These are phyloP conservation scores for Penicillium canescens DNA, from an alignment of 495 filamentous ascomycete species.

Conservation along the genomic window DNA sequence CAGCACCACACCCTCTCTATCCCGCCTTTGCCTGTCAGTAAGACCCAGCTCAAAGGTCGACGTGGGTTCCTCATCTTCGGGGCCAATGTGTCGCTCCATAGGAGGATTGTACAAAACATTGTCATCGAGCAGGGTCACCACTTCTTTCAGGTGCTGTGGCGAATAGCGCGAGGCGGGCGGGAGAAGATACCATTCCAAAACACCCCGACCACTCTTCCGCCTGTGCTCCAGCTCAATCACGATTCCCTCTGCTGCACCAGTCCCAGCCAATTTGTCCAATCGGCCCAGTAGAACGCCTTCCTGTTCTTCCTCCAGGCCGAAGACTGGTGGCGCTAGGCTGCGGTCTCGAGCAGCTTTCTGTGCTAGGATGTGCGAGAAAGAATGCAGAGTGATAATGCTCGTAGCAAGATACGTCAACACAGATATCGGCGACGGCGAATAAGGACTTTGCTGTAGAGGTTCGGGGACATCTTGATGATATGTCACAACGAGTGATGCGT, in stretches of 20 bases:
- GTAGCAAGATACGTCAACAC: conserved; percentile 66
- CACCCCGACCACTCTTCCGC: conserved; percentile 73
- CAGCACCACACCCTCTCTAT: conserved; percentile 83
- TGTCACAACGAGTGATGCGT: conserved; percentile 44
- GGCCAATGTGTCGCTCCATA: conserved; percentile 30
- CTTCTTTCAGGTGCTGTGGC: conserved; percentile 40
- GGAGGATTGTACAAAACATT: conserved; percentile 66
- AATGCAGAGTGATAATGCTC: conserved; percentile 61
- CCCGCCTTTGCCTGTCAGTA: conserved; percentile 84
- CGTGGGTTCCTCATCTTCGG: conserved; percentile 52
- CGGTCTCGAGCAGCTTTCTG: conserved; percentile 67
- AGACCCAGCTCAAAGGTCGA: conserved; percentile 83
- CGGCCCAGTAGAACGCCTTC: conserved; percentile 72
- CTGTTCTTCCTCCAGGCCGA: conserved; percentile 70
- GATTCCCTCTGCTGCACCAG: conserved; percentile 53
- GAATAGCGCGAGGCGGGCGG: conserved; percentile 42
- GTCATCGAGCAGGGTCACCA: conserved; percentile 73
- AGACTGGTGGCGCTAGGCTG: conserved; percentile 68
- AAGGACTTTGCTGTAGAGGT: conserved; percentile 57
- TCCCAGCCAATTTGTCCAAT: conserved; percentile 42
- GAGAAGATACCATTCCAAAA: conserved; percentile 77
- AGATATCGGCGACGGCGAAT: conserved; percentile 65
- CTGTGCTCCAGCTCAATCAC: conserved; percentile 87
- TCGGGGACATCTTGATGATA: conserved; percentile 48
- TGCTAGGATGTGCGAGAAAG: conserved; percentile 68